Conservation (phyloP, 2,329 filamentous ascomycete genomes). For the Colletotrichum kahawae region DNA sequence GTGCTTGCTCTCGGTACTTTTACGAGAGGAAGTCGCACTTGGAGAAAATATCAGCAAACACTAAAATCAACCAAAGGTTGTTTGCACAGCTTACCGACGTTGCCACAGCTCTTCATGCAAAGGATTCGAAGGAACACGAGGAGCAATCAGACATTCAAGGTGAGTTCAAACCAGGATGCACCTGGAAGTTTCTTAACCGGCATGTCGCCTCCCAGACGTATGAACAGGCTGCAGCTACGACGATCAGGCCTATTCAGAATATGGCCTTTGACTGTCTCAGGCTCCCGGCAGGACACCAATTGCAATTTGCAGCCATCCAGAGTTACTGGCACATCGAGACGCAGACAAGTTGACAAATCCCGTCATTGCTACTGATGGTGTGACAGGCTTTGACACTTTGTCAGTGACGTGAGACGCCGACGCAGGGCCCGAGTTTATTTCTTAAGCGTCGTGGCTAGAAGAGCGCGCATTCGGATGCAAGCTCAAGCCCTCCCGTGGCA, state of each 20-base stretch:
- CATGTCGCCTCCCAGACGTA: background rate
- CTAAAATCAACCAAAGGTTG: background rate
- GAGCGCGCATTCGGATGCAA: background rate
- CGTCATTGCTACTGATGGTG: background rate
- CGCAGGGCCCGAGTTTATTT: background rate
- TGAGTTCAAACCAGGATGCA: background rate
- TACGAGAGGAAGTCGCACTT: background rate
- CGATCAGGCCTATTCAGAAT: background rate
- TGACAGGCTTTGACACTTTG: slow-evolving; percentile 4
- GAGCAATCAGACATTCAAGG: background rate
- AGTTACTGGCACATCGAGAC: background rate
- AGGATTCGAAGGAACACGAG: background rate
- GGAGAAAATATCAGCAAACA: background rate
- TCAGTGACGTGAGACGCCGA: background rate
- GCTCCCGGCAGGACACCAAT: background rate
- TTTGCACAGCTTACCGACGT: background rate
- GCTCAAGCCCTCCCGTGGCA: background rate
- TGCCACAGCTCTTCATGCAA: background rate
- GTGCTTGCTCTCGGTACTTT: background rate
- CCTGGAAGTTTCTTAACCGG: background rate
- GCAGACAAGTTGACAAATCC: background rate
- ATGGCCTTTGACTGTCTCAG: background rate
- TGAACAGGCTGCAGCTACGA: background rate
- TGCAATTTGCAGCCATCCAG: background rate
- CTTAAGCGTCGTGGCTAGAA: background rate